Evolutionary conservation across 1,284 basidiomycete species (phyloP).

Genomic region (Papiliotrema terrestris): DNA sequence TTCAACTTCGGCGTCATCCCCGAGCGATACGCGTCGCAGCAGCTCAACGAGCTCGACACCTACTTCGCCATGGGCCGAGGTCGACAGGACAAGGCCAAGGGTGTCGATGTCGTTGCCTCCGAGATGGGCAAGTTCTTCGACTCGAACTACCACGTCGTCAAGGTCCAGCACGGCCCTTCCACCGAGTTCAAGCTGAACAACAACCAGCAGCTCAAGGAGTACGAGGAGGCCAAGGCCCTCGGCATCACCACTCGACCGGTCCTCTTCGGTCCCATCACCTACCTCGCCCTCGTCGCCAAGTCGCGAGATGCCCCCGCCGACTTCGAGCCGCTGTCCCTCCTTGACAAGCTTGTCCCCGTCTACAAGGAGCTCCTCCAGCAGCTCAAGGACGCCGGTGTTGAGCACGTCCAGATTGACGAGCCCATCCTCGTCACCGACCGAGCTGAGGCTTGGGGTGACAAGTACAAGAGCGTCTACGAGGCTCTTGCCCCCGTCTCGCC

Average conservation of each 20-base stretch:
- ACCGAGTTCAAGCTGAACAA: conserved; percentile 93
- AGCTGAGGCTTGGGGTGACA: conserved; percentile 72
- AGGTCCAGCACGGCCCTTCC: conserved; percentile 89
- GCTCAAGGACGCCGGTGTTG: conserved; percentile 88
- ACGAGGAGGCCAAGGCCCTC: conserved; percentile 87
- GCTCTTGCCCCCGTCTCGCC: conserved; percentile 78
- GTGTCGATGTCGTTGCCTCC: conserved; percentile 93
- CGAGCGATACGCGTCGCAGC: conserved; percentile 84
- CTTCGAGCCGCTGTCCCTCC: conserved; percentile 88
- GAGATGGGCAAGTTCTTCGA: conserved; percentile 99
- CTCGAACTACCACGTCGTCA: conserved; percentile 99
- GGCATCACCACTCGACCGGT: conserved; percentile 94
- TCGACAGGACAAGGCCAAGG: conserved; percentile 75
- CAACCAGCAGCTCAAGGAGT: conserved; percentile 95
- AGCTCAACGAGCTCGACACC: conserved; percentile 85
- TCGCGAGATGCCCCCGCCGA: conserved; percentile 77
- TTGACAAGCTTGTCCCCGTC: conserved; percentile 84
- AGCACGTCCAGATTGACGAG: conserved; percentile 96
- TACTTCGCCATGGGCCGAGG: conserved; percentile 99
- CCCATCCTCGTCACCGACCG: conserved; percentile 91
- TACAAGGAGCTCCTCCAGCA: conserved; percentile 89
- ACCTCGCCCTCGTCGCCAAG: conserved; percentile 90
- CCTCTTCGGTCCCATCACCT: conserved; percentile 92
- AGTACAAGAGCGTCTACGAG: conserved; percentile 79
- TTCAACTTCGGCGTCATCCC: conserved; percentile 96